phyloP scores from a whole-genome alignment of 2,329 filamentous ascomycete genomes.

The Arthrinium puccinioides region DNA sequence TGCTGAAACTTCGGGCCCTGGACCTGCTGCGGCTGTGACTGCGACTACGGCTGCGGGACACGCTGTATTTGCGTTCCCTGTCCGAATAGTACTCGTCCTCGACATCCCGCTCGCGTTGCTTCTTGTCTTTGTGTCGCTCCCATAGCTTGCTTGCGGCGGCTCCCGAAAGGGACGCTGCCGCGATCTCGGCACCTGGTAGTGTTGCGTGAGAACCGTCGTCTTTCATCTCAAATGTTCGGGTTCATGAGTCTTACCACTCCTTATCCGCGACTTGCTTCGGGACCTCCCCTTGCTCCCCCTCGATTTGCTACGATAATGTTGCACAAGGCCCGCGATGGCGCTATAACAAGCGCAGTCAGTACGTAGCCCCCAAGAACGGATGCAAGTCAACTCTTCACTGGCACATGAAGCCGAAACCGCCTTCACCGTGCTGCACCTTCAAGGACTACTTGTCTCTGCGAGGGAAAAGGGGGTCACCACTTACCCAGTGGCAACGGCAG shows the following conservation, averaged over 20 bases:
- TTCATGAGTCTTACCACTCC: constrained; percentile 29
- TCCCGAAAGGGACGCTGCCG: constrained; percentile 51
- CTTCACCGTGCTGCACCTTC: neutral
- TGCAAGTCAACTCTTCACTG: too few relatives aligned
- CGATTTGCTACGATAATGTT: constrained; percentile 48
- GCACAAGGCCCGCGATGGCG: constrained; percentile 49
- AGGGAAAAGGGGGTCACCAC: constrained; percentile 7
- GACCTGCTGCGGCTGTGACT: constrained; percentile 32
- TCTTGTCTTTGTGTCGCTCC: constrained; percentile 54
- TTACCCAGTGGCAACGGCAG: constrained; percentile 45
- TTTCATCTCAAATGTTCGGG: neutral
- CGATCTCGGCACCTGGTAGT: constrained; percentile 43
- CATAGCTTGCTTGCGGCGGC: constrained; percentile 55
- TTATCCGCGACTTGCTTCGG: constrained; percentile 30
- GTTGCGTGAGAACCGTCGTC: constrained; percentile 7
- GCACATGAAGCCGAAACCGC: neutral
- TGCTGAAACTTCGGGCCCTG: constrained; percentile 26
- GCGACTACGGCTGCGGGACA: constrained; percentile 26
- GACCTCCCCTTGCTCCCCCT: constrained; percentile 28
- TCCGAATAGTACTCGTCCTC: constrained; percentile 25
- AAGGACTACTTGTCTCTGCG: neutral
- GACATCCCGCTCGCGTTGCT: constrained; percentile 35
- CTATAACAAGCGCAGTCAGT: too few relatives aligned
- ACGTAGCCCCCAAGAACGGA: too few relatives aligned
- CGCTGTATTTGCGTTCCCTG: constrained; percentile 5